Evolutionary conservation across 331 rosid species (phyloP).

Genomic region (Prunus yedoensis): DNA sequence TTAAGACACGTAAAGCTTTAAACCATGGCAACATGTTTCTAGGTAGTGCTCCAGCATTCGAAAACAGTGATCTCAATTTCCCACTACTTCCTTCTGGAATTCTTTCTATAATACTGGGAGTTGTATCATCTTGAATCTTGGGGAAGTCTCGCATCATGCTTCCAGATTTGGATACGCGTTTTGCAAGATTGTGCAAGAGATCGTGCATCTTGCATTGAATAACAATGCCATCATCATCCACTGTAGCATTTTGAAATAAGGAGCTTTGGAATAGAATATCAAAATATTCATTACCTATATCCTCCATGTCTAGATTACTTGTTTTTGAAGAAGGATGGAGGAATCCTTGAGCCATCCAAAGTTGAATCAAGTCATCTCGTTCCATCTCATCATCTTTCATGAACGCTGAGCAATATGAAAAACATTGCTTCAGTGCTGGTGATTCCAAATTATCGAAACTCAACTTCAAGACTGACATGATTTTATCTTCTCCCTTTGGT

Average conservation of each 20-base stretch:
- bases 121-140: neutral
- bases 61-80: neutral
- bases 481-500: neutral
- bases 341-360: too few relatives aligned
- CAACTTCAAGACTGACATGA: neutral
- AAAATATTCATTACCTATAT: too few relatives aligned
- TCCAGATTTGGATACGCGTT: neutral
- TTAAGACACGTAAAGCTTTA: neutral
- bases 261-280: too few relatives aligned
- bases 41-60: too few relatives aligned
- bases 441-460: too few relatives aligned
- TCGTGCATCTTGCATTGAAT: neutral
- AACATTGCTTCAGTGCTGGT: too few relatives aligned
- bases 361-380: too few relatives aligned
- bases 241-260: neutral
- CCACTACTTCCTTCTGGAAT: neutral
- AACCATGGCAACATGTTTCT: neutral
- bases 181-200: constrained; percentile 2
- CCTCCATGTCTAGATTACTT: too few relatives aligned
- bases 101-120: neutral
- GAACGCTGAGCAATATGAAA: too few relatives aligned
- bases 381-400: too few relatives aligned
- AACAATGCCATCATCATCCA: neutral
- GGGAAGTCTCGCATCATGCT: neutral
- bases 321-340: too few relatives aligned